Evolutionary conservation across 2,329 filamentous ascomycete genomes (phyloP).

Genomic region (Fusarium nematophilum): DNA sequence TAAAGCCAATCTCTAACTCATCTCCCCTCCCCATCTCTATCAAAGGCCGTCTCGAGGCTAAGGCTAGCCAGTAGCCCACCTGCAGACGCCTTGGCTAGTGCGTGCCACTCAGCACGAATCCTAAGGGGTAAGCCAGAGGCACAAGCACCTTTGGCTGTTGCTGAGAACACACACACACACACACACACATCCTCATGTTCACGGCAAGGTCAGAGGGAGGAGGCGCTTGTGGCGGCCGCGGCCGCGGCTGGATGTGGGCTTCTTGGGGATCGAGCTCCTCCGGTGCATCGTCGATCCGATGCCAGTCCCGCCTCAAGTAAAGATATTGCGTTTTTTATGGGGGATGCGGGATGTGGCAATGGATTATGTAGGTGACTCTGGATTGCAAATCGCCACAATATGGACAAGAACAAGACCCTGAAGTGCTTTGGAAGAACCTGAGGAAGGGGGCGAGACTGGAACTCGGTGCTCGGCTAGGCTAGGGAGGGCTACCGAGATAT

Average conservation of each 20-base stretch:
- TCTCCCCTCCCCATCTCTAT: conserved; percentile 20
- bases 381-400: neutral
- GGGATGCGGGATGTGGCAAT: neutral
- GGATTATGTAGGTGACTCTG: neutral
- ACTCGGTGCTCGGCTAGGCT: conserved; percentile 10
- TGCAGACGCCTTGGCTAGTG: conserved; percentile 33
- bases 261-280: conserved; percentile 26
- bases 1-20: conserved; percentile 20
- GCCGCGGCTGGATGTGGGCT: conserved; percentile 14
- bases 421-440: neutral
- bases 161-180: neutral
- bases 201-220: conserved; percentile 16
- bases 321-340: conserved; percentile 19
- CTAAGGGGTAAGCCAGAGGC: conserved; percentile 24
- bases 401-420: neutral
- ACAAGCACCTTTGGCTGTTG: conserved; percentile 2
- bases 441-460: conserved; percentile 12
- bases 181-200: conserved; percentile 12
- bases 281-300: conserved; percentile 35
- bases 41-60: conserved; percentile 28
- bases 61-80: conserved; percentile 2
- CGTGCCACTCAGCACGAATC: conserved; percentile 20
- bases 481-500: conserved; percentile 22
- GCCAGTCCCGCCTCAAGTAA: conserved; percentile 16
- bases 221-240: conserved; percentile 40